Evolutionary conservation across 2,329 filamentous ascomycete genomes (phyloP).

Genomic region (Beauveria varroae): DNA sequence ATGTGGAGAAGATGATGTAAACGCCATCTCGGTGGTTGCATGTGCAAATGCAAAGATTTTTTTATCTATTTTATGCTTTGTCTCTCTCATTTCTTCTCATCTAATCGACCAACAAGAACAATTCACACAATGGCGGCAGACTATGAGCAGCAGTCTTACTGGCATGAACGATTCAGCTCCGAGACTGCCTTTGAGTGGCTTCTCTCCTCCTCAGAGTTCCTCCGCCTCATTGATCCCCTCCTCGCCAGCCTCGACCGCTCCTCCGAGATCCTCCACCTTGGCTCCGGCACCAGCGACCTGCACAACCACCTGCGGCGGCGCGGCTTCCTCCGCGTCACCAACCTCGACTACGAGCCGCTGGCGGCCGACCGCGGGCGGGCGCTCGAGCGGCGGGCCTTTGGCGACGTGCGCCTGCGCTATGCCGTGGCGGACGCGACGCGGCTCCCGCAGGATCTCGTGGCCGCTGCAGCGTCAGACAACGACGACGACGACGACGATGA

Average conservation of each 20-base stretch:
- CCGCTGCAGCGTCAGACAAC: background rate
- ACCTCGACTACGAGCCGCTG: conserved; percentile 43
- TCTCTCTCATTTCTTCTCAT: background rate
- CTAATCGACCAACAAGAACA: background rate
- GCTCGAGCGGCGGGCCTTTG: conserved; percentile 33
- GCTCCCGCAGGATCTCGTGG: conserved; percentile 18
- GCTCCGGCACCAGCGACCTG: conserved; percentile 42
- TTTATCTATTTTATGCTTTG: background rate
- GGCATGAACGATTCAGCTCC: conserved; percentile 37
- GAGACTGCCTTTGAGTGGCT: conserved; percentile 44
- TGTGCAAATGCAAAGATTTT: background rate
- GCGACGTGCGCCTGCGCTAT: conserved; percentile 36
- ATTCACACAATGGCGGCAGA: conserved; percentile 21
- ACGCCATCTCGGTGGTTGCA: background rate
- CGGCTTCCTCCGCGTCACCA: conserved; percentile 37
- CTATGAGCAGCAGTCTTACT: conserved; percentile 44
- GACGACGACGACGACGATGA: background rate
- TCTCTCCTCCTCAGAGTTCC: conserved; percentile 32
- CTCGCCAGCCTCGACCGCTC: conserved; percentile 22
- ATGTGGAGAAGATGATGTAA: conserved; percentile 8
- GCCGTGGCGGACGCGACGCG: conserved; percentile 37
- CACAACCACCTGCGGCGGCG: conserved; percentile 37
- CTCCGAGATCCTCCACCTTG: conserved; percentile 36
- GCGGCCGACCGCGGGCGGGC: conserved; percentile 35
- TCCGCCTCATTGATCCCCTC: conserved; percentile 31